Evolutionary conservation across 2,329 filamentous ascomycete species (phyloP).

Genomic region (Stagonosporopsis cucurbitacearum): DNA sequence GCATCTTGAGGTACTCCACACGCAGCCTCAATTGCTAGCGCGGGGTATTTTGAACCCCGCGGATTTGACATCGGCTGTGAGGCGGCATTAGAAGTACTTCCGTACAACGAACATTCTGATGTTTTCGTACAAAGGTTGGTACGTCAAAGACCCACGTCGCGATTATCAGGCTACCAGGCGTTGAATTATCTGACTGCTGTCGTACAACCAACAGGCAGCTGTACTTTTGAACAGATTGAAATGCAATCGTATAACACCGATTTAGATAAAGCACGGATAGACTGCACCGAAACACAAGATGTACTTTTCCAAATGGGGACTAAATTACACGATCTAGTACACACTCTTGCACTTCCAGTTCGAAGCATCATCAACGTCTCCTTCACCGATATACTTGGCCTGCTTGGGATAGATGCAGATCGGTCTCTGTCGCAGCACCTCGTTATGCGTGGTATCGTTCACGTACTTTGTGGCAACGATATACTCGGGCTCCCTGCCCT

Average conservation of each 20-base stretch:
- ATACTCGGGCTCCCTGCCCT: conserved; percentile 48
- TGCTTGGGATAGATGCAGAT: conserved; percentile 46
- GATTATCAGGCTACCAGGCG: neutral
- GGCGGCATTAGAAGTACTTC: conserved; percentile 10
- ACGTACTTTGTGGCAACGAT: conserved; percentile 41
- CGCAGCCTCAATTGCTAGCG: conserved; percentile 24
- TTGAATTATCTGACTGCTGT: neutral
- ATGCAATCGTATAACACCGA: too few relatives aligned
- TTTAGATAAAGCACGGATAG: too few relatives aligned
- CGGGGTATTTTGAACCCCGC: conserved; percentile 19
- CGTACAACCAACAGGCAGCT: neutral
- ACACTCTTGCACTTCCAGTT: conserved; percentile 40
- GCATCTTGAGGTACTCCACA: conserved; percentile 25
- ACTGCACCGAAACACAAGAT: too few relatives aligned
- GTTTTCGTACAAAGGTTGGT: conserved; percentile 5
- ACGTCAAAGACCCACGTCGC: neutral
- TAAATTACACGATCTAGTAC: conserved; percentile 14
- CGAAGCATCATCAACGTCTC: conserved; percentile 32
- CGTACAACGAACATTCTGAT: conserved; percentile 1
- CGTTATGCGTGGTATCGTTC: conserved; percentile 28
- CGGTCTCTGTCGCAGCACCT: conserved; percentile 39
- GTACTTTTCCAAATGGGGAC: neutral
- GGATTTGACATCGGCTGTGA: conserved; percentile 6
- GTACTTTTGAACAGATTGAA: too few relatives aligned
- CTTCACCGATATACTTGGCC: conserved; percentile 39